Evolutionary conservation across 179 eudicot genomes (phyloP).

Genomic region (Corrigiola litoralis): DNA sequence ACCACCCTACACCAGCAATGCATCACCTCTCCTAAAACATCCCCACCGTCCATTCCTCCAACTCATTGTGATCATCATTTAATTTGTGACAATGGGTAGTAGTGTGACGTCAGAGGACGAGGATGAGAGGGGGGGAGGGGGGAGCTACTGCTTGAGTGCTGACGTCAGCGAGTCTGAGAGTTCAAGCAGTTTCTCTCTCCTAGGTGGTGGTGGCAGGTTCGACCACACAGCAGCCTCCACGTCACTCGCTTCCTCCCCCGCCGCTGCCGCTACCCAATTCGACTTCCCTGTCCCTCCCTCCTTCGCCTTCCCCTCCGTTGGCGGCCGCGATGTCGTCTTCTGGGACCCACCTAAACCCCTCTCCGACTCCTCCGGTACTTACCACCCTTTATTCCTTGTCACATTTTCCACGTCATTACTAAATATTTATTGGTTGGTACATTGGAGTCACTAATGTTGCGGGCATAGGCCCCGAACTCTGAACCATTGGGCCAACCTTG

Average conservation of each 20-base stretch:
- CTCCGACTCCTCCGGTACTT: conserved; percentile 56
- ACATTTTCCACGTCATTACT: background rate
- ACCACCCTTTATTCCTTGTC: background rate
- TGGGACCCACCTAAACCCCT: conserved; percentile 45
- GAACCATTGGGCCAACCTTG: too few species aligned
- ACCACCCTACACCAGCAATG: background rate
- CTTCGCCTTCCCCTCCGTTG: conserved; percentile 42
- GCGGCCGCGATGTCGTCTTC: conserved; percentile 51
- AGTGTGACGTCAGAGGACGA: conserved; percentile 40
- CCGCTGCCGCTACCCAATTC: conserved; percentile 17
- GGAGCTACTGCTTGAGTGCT: conserved; percentile 60
- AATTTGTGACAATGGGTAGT: conserved; percentile 8
- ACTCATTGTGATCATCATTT: background rate
- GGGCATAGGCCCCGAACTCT: too few species aligned
- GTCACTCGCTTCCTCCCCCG: conserved; percentile 42
- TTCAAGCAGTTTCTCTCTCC: conserved; percentile 42
- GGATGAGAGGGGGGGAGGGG: too few species aligned
- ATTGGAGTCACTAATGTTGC: too few species aligned
- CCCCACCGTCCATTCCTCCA: background rate
- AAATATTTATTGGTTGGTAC: background rate
- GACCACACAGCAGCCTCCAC: conserved; percentile 36
- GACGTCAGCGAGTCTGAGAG: conserved; percentile 87
- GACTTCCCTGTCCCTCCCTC: background rate
- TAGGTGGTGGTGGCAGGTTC: conserved; percentile 14
- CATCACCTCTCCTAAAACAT: background rate